Percentiles rank a stretch among this genome's conserved stretches.
Conservation (phyloP, 345 rosid species). For the Chamaenerion angustifolium region DNA sequence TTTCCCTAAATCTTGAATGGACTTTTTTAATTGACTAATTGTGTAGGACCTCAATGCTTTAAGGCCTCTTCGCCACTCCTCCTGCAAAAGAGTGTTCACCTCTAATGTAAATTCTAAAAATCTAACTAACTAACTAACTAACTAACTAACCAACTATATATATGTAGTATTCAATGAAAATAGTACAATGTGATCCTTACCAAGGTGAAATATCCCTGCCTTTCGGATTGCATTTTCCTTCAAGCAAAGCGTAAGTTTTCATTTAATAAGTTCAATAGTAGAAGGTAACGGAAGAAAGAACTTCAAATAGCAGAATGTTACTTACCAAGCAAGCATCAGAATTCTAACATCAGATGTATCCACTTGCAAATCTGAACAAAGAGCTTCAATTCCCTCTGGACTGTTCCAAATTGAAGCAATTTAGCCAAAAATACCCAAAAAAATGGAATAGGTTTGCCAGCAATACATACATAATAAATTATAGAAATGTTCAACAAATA, state of each 20-base stretch:
- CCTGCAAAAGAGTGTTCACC: conserved; percentile 22
- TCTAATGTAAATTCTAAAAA: not conserved
- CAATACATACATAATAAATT: no score
- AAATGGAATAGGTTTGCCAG: no score
- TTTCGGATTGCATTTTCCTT: conserved; percentile 92
- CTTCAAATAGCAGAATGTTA: not conserved
- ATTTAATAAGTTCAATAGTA: conserved; percentile 1
- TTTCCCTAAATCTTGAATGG: conserved; percentile 64
- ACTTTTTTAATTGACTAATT: conserved; percentile 53
- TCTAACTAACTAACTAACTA: no score
- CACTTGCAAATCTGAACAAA: conserved; percentile 79
- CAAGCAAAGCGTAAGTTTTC: conserved; percentile 8
- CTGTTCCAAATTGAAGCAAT: conserved; percentile 27
- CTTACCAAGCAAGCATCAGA: conserved; percentile 98
- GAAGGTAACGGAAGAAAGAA: not conserved
- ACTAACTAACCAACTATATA: no score
- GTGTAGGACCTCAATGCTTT: conserved; percentile 58
- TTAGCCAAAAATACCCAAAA: no score
- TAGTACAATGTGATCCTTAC: conserved; percentile 22
- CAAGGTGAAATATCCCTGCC: conserved; percentile 90
- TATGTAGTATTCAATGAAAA: not conserved
- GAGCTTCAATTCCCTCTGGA: conserved; percentile 87
- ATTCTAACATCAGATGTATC: conserved; percentile 85
- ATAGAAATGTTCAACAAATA: no score
- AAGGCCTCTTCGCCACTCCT: conserved; percentile 82